These are phyloP conservation scores for Ustilago crameri DNA, from an alignment of 1,284 basidiomycete genomes.

Conservation along the genomic window DNA sequence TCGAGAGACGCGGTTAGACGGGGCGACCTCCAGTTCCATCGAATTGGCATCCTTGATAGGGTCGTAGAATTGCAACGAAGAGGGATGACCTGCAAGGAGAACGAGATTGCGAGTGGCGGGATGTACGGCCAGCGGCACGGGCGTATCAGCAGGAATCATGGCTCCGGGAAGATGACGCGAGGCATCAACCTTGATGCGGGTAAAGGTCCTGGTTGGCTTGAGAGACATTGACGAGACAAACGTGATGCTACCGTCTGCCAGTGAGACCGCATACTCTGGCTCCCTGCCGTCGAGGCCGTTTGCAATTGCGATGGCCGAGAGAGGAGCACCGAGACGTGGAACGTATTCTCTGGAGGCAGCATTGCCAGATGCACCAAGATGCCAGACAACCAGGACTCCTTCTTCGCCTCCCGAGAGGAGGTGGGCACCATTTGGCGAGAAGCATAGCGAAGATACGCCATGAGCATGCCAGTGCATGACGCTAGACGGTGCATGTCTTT, in stretches of 20 bases:
- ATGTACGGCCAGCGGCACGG: conserved; percentile 60
- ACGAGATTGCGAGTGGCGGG: conserved; percentile 70
- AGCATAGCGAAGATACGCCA: conserved; percentile 86
- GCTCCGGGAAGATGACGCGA: conserved; percentile 47
- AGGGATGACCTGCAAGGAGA: conserved; percentile 91
- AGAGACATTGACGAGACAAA: conserved; percentile 81
- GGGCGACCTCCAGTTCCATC: conserved; percentile 89
- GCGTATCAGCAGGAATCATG: conserved; percentile 9
- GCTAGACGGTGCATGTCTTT: conserved; percentile 76
- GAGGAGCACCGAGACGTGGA: conserved; percentile 88
- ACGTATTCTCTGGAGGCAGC: conserved; percentile 74
- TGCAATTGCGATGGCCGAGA: conserved; percentile 73
- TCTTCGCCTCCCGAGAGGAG: conserved; percentile 95
- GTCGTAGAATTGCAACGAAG: conserved; percentile 90
- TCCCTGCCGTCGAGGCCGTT: conserved; percentile 72
- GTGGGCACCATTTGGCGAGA: conserved; percentile 90
- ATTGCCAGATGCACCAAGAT: conserved; percentile 70
- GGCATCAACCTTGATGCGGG: conserved; percentile 76
- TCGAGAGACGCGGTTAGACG: conserved; percentile 89
- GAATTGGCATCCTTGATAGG: conserved; percentile 78
- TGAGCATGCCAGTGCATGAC: conserved; percentile 97
- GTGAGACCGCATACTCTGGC: conserved; percentile 86
- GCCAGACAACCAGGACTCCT: conserved; percentile 92
- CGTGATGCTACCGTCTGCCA: conserved; percentile 83
- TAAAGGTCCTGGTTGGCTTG: conserved; percentile 79